These are phyloP conservation scores for Sphaerostilbella broomeana DNA, from an alignment of 2,329 filamentous ascomycete genomes.

Conservation along the genomic window DNA sequence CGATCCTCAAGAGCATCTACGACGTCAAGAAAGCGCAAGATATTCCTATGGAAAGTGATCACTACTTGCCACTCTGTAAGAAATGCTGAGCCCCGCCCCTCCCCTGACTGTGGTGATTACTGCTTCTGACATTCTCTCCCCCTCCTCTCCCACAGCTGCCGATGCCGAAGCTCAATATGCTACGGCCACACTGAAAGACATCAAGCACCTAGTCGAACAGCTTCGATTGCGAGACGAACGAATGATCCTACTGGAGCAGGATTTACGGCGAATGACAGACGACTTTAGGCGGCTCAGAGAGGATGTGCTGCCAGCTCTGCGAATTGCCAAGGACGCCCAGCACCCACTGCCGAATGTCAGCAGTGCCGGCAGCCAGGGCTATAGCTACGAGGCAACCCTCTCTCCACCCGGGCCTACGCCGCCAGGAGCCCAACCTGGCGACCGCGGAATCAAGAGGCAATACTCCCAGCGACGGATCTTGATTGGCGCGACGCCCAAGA, in stretches of 20 bases:
- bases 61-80: conserved; percentile 86
- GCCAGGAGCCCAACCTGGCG: conserved; percentile 43
- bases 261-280: conserved; percentile 75
- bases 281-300: conserved; percentile 85
- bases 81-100: no score
- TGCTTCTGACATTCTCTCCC: neutral
- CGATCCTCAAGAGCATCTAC: conserved; percentile 92
- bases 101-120: no score
- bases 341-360: conserved; percentile 66
- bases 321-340: conserved; percentile 84
- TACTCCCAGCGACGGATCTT: conserved; percentile 72
- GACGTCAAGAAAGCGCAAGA: conserved; percentile 94
- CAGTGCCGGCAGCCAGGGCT: conserved; percentile 30
- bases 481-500: conserved; percentile 67
- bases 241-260: conserved; percentile 74
- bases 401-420: conserved; percentile 54
- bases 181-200: conserved; percentile 85
- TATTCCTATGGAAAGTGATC: conserved; percentile 81
- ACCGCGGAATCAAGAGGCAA: conserved; percentile 56
- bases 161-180: conserved; percentile 82
- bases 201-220: conserved; percentile 83
- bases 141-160: conserved; percentile 55
- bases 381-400: conserved; percentile 42
- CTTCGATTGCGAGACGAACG: conserved; percentile 85
- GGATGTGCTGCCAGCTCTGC: conserved; percentile 83